Base-by-base conservation (phyloP, 2,329 filamentous ascomycete species). In the Venturia nashicola region DNA sequence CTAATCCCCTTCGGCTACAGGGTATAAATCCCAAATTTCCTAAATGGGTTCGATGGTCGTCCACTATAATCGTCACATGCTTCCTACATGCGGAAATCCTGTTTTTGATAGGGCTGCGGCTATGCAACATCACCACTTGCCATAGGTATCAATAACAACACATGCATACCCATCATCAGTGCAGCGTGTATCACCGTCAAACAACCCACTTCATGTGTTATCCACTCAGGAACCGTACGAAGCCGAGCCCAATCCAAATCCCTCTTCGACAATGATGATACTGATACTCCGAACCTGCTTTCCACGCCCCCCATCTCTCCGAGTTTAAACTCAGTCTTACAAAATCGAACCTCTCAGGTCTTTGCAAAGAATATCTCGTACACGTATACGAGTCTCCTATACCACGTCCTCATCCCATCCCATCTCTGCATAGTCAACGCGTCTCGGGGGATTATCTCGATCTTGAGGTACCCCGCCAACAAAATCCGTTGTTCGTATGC, bases 171-270 rank as follows among this genome's bases (percentile, higher is more conserved):
- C 51, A n/a, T 36, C 16, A 36, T 57, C 51, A 34, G 14, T 57
- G 51, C 51, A 57, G 51, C 51, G 51, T 34, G 51, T 57, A 57
- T 57, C 51, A 57, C 51, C 51, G 51, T 57, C 51, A 55, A 27
- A 5, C n/a, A 12, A 48, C n/a, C 51, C 51, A 57, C 51, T n/a
- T 36, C 27, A 36, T 4, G 23, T 3, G 18, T 16, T 4, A 36
- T n/a, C 14, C 51, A 36, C 4, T 36, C 5, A 57, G 7, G 36
- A 36, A 32, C 27, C 36, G 9, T 27, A 34, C 51, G 36, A 27
- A 34, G 2, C 12, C 48, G 27, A 3, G 23, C 48, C 32, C 48
- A 32, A 23, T 23, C 23, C 11, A 54, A 27, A 11, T 54, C 48
- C 20, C 4, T 9, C 11, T 51, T 14, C 27, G 27, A 32, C 2